A percentile compares a stretch with the other conserved stretches of the same genome.
Evolutionary conservation across 345 rosid species (phyloP).

Genomic region (Populus euphratica): DNA sequence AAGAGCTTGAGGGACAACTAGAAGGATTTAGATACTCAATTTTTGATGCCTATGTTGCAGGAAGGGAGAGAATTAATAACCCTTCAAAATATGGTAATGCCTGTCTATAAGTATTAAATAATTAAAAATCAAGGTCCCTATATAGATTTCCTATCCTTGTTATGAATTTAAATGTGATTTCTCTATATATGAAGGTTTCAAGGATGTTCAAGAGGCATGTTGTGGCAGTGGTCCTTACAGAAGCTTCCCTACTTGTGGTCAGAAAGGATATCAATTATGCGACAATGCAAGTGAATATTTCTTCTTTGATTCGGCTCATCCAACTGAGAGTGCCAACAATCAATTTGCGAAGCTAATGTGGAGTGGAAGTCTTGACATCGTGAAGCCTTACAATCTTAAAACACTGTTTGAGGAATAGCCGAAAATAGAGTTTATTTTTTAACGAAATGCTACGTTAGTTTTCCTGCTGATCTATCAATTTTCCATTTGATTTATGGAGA

Average conservation of each 20-base stretch:
- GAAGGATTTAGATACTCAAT: conserved; percentile 20
- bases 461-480: too few species aligned
- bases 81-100: conserved; percentile 21
- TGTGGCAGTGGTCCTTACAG: conserved; percentile 5
- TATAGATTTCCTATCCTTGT: too few species aligned
- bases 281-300: conserved; percentile 1
- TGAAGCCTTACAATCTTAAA: conserved; percentile 1
- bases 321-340: neutral
- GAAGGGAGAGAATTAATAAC: neutral
- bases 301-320: conserved; percentile 12
- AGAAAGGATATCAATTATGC: conserved; percentile 2
- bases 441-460: too few species aligned
- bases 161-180: too few species aligned
- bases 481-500: too few species aligned
- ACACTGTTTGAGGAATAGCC: neutral
- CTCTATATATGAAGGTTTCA: neutral
- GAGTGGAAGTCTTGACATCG: neutral
- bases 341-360: conserved; percentile 10
- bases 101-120: too few species aligned
- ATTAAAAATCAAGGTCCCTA: too few species aligned
- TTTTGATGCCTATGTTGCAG: conserved; percentile 3
- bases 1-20: conserved; percentile 18
- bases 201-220: conserved; percentile 1
- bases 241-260: neutral
- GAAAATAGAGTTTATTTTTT: neutral